Base-by-base conservation (phyloP, 768 basidiomycete species). In the Calocera cornea region DNA sequence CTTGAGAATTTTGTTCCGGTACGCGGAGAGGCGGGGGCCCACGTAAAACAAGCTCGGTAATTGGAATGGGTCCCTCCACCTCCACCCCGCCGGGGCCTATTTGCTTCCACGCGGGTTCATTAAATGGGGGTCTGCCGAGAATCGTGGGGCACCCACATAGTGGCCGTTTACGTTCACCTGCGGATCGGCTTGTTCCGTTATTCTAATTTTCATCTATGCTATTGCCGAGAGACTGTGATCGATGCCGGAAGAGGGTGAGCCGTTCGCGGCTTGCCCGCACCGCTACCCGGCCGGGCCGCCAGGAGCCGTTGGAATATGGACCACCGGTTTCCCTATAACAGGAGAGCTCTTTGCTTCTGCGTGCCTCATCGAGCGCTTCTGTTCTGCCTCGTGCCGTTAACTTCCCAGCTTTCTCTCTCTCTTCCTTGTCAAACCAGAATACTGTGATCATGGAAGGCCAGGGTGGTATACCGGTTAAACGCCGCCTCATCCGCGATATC, bases 221-320 rank as follows among this genome's bases (percentile, higher is more conserved):
- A 29, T 33, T 60, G 54, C 54, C 54, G 54, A 27, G 24, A 33
- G 19, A 60, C 54, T 27, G n/a, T 24, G 44, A 47, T 47, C 44
- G 44, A 24, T 47, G 16, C 44, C 44, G 16, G 44, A 7, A 7
- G 44, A 47, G 44, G 8, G 19, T 5, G 8, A 47, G 44, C 44
- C 36, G 36, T 14, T 38, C 5, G 54, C 54, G 2, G 54, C 27
- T 19, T 10, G 49, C 24, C 27, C 54, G 54, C 54, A 33, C 54
- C 54, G 54, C 54, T 27, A 33, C 22, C 54, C 54, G 54, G 54
- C 54, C 54, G 54, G 54, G 27, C 54, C 54, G 54, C 54, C 54
- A 60, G 44, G 10, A 29, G 27, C 54, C 54, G 54, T 60, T 60
- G 54, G 54, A 27, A 60, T 60, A 60, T 33, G 14, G 54, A 60